Conservation (phyloP, 768 basidiomycete species). For the Lactarius quietus region DNA sequence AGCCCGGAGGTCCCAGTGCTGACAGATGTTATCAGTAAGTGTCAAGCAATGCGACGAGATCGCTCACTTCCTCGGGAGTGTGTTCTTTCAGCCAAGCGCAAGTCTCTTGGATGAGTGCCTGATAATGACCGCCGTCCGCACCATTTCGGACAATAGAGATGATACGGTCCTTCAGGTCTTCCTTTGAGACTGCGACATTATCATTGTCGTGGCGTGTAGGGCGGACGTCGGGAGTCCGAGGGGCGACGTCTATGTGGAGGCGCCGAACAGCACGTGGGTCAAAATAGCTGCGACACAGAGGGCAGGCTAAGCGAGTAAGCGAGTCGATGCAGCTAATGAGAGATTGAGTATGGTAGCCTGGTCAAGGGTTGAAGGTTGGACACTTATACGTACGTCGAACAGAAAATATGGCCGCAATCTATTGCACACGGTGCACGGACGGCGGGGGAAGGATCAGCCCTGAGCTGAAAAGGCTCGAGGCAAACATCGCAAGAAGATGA, state of each 20-base stretch:
- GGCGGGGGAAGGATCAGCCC: constrained; percentile 14
- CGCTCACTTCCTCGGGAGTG: constrained; percentile 21
- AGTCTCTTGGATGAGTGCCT: constrained; percentile 24
- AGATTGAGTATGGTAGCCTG: constrained; percentile 1
- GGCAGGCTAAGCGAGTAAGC: constrained; percentile 21
- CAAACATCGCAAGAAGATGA: constrained; percentile 32
- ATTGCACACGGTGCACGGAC: constrained; percentile 28
- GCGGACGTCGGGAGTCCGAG: constrained; percentile 17
- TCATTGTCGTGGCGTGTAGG: constrained; percentile 9
- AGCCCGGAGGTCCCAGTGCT: constrained; percentile 28
- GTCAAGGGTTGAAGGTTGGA: constrained; percentile 7
- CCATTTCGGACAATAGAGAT: constrained; percentile 26
- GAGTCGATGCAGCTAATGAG: constrained; percentile 22
- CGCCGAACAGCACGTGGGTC: constrained; percentile 22
- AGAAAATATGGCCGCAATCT: constrained; percentile 31
- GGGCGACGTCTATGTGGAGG: constrained; percentile 23
- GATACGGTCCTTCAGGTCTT: constrained; percentile 22
- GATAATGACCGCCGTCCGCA: constrained; percentile 23
- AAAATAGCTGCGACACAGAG: constrained; percentile 24
- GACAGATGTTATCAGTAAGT: neutral
- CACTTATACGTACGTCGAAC: constrained; percentile 23
- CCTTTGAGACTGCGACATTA: constrained; percentile 8
- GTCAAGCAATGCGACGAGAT: neutral
- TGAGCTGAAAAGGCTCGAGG: constrained; percentile 28
- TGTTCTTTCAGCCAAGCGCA: constrained; percentile 25